Conservation (phyloP, 1,284 basidiomycete species). For the Rhodotorula sp. region DNA sequence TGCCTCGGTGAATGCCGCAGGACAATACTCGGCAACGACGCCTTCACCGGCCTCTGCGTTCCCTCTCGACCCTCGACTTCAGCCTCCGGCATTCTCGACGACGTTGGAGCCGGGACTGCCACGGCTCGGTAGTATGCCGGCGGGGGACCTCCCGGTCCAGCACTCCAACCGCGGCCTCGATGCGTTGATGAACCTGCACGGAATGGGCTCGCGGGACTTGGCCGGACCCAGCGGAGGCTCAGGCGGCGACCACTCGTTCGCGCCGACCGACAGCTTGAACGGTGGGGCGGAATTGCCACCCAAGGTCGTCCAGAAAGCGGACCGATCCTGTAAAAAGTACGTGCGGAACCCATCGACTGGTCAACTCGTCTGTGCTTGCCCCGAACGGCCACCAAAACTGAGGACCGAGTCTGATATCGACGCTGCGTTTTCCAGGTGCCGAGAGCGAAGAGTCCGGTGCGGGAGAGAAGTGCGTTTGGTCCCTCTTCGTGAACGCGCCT, state of each 20-base stretch:
- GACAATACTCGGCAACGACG: background rate
- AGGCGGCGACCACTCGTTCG: background rate
- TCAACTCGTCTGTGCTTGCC: background rate
- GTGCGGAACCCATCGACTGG: background rate
- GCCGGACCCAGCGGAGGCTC: background rate
- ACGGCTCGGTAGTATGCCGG: background rate
- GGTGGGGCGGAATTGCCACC: background rate
- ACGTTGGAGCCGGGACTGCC: background rate
- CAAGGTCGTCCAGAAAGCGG: slow-evolving; percentile 22
- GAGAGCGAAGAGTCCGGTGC: slow-evolving; percentile 29
- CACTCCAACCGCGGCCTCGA: background rate
- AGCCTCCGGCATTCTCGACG: background rate
- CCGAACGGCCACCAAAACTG: too few species aligned
- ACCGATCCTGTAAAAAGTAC: slow-evolving; percentile 27
- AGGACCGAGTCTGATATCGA: background rate
- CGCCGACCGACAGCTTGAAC: background rate
- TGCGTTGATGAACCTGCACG: background rate
- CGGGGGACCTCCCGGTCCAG: background rate
- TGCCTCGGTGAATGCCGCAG: background rate
- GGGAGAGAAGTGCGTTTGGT: slow-evolving; percentile 14
- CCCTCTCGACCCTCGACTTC: background rate
- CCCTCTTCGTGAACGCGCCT: too few species aligned
- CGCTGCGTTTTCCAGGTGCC: slow-evolving; percentile 5
- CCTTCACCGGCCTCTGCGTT: background rate
- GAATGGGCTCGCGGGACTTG: background rate